Percentiles rank a stretch among this genome's conserved stretches.
Evolutionary conservation across 192 early-diverging fungal species (phyloP).

Genomic region (Coemansia sp.): DNA sequence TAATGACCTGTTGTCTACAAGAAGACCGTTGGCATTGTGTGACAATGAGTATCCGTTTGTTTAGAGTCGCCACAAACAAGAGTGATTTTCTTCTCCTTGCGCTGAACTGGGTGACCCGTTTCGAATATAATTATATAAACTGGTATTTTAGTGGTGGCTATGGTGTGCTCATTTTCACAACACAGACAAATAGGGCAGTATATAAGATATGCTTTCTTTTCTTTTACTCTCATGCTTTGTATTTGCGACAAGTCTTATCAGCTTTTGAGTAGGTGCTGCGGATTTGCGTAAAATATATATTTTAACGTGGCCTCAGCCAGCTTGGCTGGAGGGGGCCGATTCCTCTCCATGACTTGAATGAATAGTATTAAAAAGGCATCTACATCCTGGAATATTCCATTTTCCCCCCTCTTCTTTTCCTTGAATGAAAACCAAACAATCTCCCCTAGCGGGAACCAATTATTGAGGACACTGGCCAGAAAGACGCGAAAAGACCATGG

Average conservation of each 20-base stretch:
- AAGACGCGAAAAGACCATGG: too few species aligned
- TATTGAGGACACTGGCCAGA: too few species aligned
- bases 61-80: neutral
- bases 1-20: neutral
- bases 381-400: neutral
- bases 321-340: neutral
- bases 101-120: neutral
- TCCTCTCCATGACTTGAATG: neutral
- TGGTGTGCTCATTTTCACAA: neutral
- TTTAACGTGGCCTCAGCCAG: neutral
- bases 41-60: neutral
- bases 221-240: too few species aligned
- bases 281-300: neutral
- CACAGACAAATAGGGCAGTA: neutral
- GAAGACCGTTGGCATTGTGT: neutral
- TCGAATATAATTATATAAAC: neutral
- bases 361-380: neutral
- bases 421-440: too few species aligned
- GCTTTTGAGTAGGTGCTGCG: too few species aligned
- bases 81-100: neutral
- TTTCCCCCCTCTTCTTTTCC: neutral
- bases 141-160: neutral
- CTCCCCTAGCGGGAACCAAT: too few species aligned
- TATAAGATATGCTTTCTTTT: neutral
- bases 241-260: too few species aligned